Evolutionary conservation across 352 stramenopile genomes (phyloP), one percentile per base, ranked within the genome.

Genomic region (Phytophthora pinifolia): DNA sequence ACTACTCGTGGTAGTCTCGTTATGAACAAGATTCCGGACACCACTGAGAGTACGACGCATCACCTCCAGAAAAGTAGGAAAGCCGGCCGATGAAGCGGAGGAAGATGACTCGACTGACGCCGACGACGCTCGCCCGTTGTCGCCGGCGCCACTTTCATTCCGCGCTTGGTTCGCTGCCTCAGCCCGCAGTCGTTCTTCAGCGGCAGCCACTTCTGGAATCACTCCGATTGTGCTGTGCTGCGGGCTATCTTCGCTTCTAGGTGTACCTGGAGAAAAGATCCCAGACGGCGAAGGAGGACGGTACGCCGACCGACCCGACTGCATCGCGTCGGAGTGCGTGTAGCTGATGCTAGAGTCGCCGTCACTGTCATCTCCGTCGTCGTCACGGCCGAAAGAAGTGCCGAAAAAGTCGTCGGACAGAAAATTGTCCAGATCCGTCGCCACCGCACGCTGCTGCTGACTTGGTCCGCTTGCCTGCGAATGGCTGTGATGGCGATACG

Each of bases 371-470:
- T 72, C 53, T 5, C 67, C 58, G 25, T 65, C 47, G 33, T 63
- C 61, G 18, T 59, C 43, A 46, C 42, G 56, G n/a, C 49, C 47
- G n/a, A 74, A 90, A 4, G 78, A 88, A 6, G 80, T 62, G 1
- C 78, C 74, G 34, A 91, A 88, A 56, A 91, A 88, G 37, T 92
- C 77, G 36, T 92, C 68, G 0, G 67, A 64, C 2, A 88, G 31
- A 12, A 86, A 86, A 13, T 68, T 59, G 32, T 82, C 68, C 41
- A 87, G 27, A 47, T 77, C 71, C 14, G 59, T 45, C 10, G 64
- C 55, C 9, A 76, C 72, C 25, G 57, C 56, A 20, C 58, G 71
- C n/a, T 62, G 57, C 30, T 66, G 59, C 17, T 67, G 54, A 45
- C 37, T 62, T 9, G 38, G 43, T 12, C 61, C 47, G 14, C 35